These are phyloP conservation scores for Rhytidiadelphus loreus DNA, from an alignment of 225 moss, liverwort and hornwort genomes.

Conservation along the genomic window DNA sequence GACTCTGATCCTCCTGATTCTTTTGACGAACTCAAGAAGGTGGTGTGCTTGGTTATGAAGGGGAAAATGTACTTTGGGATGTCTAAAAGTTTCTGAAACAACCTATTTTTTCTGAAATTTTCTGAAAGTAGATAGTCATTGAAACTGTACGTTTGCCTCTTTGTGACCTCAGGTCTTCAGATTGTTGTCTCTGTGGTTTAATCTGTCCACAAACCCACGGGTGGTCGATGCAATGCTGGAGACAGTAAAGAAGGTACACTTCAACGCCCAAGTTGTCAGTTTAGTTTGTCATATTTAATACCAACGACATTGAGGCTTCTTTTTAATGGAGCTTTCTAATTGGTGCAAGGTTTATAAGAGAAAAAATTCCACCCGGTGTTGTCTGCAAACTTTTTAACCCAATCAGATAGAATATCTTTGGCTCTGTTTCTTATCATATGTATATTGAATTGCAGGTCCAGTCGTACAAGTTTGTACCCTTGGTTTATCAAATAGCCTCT, in stretches of 20 bases:
- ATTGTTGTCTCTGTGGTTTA: constrained; percentile 87
- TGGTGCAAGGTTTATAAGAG: background rate
- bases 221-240: constrained; percentile 81
- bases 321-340: background rate
- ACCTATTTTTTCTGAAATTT: background rate
- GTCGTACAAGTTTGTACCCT: constrained; percentile 87
- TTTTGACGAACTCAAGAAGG: background rate
- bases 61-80: background rate
- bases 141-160: background rate
- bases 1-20: background rate
- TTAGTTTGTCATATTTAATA: background rate
- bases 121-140: background rate
- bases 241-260: constrained; percentile 64
- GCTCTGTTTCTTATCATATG: background rate
- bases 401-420: background rate
- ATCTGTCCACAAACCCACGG: constrained; percentile 46
- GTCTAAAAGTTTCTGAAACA: background rate
- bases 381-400: background rate
- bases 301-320: background rate
- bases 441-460: constrained; percentile 53
- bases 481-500: constrained; percentile 97
- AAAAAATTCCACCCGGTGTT: background rate
- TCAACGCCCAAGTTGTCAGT: background rate
- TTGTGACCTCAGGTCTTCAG: constrained; percentile 66
- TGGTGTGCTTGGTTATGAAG: background rate